Evolutionary conservation across 2,329 filamentous ascomycete species (phyloP).

Genomic region (Verticillium nonalfalfae): DNA sequence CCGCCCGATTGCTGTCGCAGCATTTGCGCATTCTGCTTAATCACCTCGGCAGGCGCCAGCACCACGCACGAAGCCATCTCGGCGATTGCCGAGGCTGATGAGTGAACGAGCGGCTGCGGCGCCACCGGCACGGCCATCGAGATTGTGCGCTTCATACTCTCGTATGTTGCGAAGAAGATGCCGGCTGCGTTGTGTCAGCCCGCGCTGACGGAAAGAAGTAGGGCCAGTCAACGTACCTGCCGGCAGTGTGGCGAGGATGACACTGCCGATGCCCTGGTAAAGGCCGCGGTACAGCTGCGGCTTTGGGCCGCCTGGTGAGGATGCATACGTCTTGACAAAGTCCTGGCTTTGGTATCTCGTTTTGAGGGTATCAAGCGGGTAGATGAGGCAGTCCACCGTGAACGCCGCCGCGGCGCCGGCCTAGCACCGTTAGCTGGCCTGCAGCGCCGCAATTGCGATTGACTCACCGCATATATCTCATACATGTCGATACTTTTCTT

Average conservation of each 20-base stretch:
- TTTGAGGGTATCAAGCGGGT: conserved; percentile 85
- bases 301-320: conserved; percentile 46
- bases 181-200: conserved; percentile 47
- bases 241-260: conserved; percentile 83
- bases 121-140: conserved; percentile 40
- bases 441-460: background rate
- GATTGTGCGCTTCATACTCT: conserved; percentile 63
- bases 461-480: conserved; percentile 11
- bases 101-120: conserved; percentile 65
- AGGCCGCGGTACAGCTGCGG: conserved; percentile 62
- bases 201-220: too few species aligned
- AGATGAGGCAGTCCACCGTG: conserved; percentile 77
- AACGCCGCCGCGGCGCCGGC: conserved; percentile 82
- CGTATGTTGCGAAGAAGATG: conserved; percentile 87
- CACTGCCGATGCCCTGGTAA: conserved; percentile 82
- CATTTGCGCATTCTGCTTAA: conserved; percentile 94
- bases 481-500: conserved; percentile 4
- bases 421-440: conserved; percentile 31
- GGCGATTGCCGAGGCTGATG: conserved; percentile 65
- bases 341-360: conserved; percentile 77
- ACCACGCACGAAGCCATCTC: conserved; percentile 84
- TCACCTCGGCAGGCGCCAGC: conserved; percentile 80
- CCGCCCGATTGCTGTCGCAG: conserved; percentile 30
- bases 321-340: conserved; percentile 61
- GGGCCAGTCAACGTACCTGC: conserved; percentile 47